Evolutionary conservation across 78 protist genomes (phyloP).

Genomic region (Dictyostelium intermedium): DNA sequence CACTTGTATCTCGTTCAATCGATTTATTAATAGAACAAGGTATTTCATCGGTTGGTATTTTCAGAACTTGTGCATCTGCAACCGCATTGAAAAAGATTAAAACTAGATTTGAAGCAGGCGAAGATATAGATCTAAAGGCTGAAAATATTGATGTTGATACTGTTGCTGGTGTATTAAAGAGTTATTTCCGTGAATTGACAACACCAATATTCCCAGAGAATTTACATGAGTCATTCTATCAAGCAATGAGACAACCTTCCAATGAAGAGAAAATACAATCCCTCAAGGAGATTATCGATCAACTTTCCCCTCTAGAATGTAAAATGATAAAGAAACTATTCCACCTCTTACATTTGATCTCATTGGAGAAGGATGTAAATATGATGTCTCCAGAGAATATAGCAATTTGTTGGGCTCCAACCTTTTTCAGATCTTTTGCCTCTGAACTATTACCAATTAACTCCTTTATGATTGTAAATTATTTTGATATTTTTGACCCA

Average conservation of each 20-base stretch:
- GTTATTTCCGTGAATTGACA: slow-evolving; percentile 55
- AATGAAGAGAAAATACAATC: neutral
- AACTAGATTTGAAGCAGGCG: slow-evolving; percentile 67
- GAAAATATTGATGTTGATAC: slow-evolving; percentile 66
- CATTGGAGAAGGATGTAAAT: slow-evolving; percentile 47
- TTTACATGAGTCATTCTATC: slow-evolving; percentile 37
- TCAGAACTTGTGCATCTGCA: slow-evolving; percentile 74
- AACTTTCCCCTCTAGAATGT: slow-evolving; percentile 6
- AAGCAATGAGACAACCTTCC: slow-evolving; percentile 27
- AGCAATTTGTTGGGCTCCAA: slow-evolving; percentile 83
- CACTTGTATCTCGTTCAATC: slow-evolving; percentile 40
- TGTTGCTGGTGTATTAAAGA: slow-evolving; percentile 73
- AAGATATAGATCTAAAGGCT: slow-evolving; percentile 52
- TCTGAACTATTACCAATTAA: slow-evolving; percentile 56
- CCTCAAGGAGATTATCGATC: slow-evolving; percentile 24
- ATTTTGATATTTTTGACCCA: slow-evolving; percentile 54
- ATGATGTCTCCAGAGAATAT: slow-evolving; percentile 84
- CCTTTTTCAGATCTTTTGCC: slow-evolving; percentile 63
- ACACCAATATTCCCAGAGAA: slow-evolving; percentile 46
- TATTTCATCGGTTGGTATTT: slow-evolving; percentile 51
- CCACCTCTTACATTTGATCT: slow-evolving; percentile 33
- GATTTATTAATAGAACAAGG: slow-evolving; percentile 36
- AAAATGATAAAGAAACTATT: slow-evolving; percentile 58
- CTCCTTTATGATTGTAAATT: slow-evolving; percentile 46
- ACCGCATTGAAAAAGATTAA: slow-evolving; percentile 30